Percentiles rank a stretch among this genome's conserved stretches.
phyloP scores from a whole-genome alignment of 495 filamentous ascomycete species.

The Aspergillus biplanus region DNA sequence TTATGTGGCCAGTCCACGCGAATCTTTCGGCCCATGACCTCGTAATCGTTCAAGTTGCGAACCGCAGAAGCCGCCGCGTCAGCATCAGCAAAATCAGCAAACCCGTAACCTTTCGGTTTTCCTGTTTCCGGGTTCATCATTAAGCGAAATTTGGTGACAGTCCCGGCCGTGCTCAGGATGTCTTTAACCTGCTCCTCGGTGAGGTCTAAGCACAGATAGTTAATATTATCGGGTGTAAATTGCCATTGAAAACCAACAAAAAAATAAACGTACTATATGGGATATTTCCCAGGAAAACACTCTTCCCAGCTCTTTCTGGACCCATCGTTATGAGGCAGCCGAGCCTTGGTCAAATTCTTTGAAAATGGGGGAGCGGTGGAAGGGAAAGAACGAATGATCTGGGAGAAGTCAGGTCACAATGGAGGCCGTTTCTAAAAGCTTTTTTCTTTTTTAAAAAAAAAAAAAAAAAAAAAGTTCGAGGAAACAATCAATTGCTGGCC shows the following conservation, averaged over 20 bases:
- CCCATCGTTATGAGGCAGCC: slow-evolving; percentile 47
- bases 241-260: background rate
- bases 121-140: slow-evolving; percentile 97
- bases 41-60: slow-evolving; percentile 93
- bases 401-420: too few species aligned
- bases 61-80: slow-evolving; percentile 94
- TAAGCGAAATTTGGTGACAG: slow-evolving; percentile 88
- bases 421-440: background rate
- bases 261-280: slow-evolving; percentile 57
- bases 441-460: background rate
- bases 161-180: slow-evolving; percentile 84
- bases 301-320: slow-evolving; percentile 60
- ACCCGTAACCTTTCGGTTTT: slow-evolving; percentile 93
- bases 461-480: background rate
- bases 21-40: slow-evolving; percentile 93
- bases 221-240: background rate
- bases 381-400: background rate
- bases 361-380: background rate
- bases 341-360: slow-evolving; percentile 3
- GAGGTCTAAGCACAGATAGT: slow-evolving; percentile 58
- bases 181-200: slow-evolving; percentile 94
- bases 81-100: slow-evolving; percentile 87
- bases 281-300: slow-evolving; percentile 86
- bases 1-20: slow-evolving; percentile 95
- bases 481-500: background rate